Base-by-base conservation (phyloP, 768 basidiomycete species). In the Amanita molliuscula region DNA sequence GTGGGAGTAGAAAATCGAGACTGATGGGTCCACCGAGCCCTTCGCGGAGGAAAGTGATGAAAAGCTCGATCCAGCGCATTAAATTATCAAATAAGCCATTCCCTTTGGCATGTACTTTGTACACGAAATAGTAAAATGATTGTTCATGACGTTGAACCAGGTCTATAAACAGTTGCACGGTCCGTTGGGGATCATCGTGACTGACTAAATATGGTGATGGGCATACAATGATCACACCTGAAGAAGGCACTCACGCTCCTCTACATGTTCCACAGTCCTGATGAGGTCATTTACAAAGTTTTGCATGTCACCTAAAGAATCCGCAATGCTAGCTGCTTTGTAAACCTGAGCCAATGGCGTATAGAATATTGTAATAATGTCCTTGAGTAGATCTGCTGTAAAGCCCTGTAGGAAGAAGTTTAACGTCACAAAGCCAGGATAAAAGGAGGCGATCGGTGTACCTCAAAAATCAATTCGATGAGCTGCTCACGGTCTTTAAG, bases 331-430 rank as follows among this genome's bases (percentile, higher is more conserved):
- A 4, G 96, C 96, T 8, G 96, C 96, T 58, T 88, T 82, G 68
- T 98, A 99, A 1, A 98, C 96, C 61, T 95, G 90, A 2, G 96
- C 96, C 21, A 99, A 71, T 2, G 96, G 96, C 0, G 93, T 70
- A 65, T 99, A 99, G 66, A 99, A 99, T 52, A 99, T 98, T 16
- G 96, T 97, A 58, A 99, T 91, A 53, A 99, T 97, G 63, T 99
- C 96, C 65, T 94, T 97, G 59, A 99, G 70, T 21, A 99, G 72
- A 29, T 98, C 96, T 2, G 95, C 83, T 0, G 96, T 98, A 40
- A 84, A 84, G 18, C 96, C 94, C 94, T 98, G 46, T 54, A 40
- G 21, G 9, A 48, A 36, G 34, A 36, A 28, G 26, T 11, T 29
- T n/a, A 21, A 23, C 23, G 36, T 35, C 34, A 40, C 20, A 18